Evolutionary conservation across 495 filamentous ascomycete genomes (phyloP), one percentile per base, ranked within the genome.

Genomic region (Platismatia glauca): DNA sequence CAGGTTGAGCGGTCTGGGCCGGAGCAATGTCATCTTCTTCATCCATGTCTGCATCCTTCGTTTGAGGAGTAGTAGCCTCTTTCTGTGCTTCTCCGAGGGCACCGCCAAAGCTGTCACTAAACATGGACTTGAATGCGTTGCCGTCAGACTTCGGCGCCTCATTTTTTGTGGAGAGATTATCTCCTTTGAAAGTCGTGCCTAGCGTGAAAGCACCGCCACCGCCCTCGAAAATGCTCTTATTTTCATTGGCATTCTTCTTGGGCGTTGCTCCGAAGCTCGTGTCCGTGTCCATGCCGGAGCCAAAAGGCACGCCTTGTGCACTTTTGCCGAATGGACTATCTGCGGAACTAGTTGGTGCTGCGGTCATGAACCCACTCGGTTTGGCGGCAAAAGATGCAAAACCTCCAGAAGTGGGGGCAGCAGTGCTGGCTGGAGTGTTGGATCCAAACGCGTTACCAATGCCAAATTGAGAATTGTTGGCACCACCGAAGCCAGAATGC

Each of bases 151-250:
- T 81, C 13, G 83, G 78, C 24, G 72, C 73, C 65, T 87, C 84
- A 64, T 87, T 84, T 56, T 87, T 84, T 56, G 81, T 82, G 31
- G 81, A 81, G 58, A 79, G 76, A 12, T 80, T 80, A 69, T 95
- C 92, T 35, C 79, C 79, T 71, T 94, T 91, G 74, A 97, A 97
- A 18, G 84, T 87, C 50, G 87, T 89, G 4, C 82, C 86, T 27
- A 97, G 78, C 31, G 84, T 83, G 71, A 97, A 96, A 0, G 81
- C 78, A 58, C 73, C 66, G 13, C 77, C 74, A 20, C 73, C 66
- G 13, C 77, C 74, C 15, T 85, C 84, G 70, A 91, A 86, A 16
- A 71, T 57, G 7, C 73, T 70, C 13, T 72, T 73, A 46, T 76
- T 70, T 52, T 75, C 57, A 55, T 69, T 70, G 5, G 65, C 67